Evolutionary conservation across 1,139 yeast species (phyloP), one percentile per base, ranked within the genome.

Genomic region (Debaryomycetaceae sp.): DNA sequence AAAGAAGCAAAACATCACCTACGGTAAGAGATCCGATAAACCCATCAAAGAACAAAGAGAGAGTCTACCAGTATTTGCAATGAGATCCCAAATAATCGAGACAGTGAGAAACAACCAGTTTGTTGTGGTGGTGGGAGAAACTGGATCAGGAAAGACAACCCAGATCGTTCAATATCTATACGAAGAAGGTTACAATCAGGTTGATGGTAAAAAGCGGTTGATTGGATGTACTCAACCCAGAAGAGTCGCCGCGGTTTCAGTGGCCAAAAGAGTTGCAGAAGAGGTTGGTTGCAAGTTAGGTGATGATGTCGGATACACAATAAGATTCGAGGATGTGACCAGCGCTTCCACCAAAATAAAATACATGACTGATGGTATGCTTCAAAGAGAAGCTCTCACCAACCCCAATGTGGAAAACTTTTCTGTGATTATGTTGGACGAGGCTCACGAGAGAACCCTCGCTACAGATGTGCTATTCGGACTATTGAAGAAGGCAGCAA

Each of bases 81-180:
- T 82, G 69, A 72, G 95, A 41, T 58, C 68, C 0, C 71, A 81
- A 42, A 65, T 93, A 8, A 63, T 93, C 8, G 58, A 76, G 3
- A 76, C 84, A 0, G 77, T 93, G 4, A 59, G 65, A 40, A 59
- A 66, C 2, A 72, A 74, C 50, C 78, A 72, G 53, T 74, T 74
- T 51, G 51, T 74, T 37, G 77, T 74, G 5, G 60, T 75, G 37
- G 78, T 74, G 2, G 80, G 79, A 24, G 78, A 93, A 60, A 93
- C 99, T 0, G 99, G 99, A 40, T 90, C 97, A 0, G 99, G 99
- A 55, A 93, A 93, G 57, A 93, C 99, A 0, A 93, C 99, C 0
- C 97, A 93, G 63, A 67, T 93, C 9, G 97, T 98, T 0, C 98
- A 93, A 56, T 93, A 83, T 58, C 68, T 93, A 24, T 78, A 81